These are phyloP conservation scores for Carpinus viminea DNA, from an alignment of 306 rosid genomes.

Conservation along the genomic window DNA sequence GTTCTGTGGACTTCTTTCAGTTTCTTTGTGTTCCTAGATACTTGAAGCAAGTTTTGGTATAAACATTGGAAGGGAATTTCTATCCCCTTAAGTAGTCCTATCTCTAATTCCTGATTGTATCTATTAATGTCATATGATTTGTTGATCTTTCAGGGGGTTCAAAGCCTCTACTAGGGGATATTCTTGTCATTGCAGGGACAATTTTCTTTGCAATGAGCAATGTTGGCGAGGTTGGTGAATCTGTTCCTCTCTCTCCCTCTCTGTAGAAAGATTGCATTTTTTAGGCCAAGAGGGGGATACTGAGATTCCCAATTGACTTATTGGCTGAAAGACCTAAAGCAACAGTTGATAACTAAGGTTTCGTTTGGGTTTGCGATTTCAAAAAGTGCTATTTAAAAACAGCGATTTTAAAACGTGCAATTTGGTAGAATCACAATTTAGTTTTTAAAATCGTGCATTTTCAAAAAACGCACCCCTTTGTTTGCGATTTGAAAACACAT, in stretches of 20 bases:
- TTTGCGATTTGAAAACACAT: too few relatives aligned
- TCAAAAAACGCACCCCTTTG: too few relatives aligned
- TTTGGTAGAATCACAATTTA: too few relatives aligned
- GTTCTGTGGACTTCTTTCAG: not conserved
- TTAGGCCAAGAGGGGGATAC: too few relatives aligned
- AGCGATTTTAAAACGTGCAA: too few relatives aligned
- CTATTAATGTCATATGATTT: not conserved
- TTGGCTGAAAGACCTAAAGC: not conserved
- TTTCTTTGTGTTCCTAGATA: not conserved
- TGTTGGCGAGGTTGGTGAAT: slow-evolving; percentile 58
- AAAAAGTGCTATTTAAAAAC: too few relatives aligned
- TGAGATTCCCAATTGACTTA: not conserved
- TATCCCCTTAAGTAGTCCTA: not conserved
- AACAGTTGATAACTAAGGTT: not conserved
- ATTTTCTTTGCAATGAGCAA: slow-evolving; percentile 65
- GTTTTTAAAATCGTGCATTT: too few relatives aligned
- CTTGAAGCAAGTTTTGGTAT: not conserved
- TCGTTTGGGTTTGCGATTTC: too few relatives aligned
- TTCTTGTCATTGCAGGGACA: slow-evolving; percentile 62
- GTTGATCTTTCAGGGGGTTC: slow-evolving; percentile 49
- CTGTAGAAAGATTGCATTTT: not conserved
- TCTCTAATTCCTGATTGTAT: not conserved
- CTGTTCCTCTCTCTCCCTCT: not conserved
- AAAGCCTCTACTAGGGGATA: slow-evolving; percentile 60
- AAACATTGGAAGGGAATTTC: not conserved